Conservation (phyloP, 2,329 filamentous ascomycete genomes). For the Dactylellina parvicollis region DNA sequence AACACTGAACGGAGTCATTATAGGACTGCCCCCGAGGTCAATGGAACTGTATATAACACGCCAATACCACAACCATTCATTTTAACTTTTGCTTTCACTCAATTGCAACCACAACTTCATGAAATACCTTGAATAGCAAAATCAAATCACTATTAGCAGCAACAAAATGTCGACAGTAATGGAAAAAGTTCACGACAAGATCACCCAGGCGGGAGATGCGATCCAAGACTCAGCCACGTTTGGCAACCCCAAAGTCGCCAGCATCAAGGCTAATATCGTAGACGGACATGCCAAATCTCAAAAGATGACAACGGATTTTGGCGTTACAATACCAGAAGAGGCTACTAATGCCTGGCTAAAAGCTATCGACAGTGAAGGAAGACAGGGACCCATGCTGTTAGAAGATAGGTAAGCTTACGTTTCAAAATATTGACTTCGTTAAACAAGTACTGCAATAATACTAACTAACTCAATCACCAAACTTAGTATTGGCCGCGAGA, state of each 20-base stretch:
- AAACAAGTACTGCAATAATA: conserved; percentile 57
- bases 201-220: conserved; percentile 16
- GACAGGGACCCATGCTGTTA: conserved; percentile 71
- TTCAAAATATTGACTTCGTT: too few relatives aligned
- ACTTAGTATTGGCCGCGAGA: not conserved
- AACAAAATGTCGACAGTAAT: conserved; percentile 52
- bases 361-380: conserved; percentile 67
- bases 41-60: too few relatives aligned
- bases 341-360: conserved; percentile 76
- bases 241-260: conserved; percentile 52
- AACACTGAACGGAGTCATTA: too few relatives aligned
- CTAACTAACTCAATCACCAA: not conserved
- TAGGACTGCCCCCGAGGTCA: too few relatives aligned
- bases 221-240: conserved; percentile 40
- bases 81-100: not conserved
- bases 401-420: conserved; percentile 75
- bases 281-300: conserved; percentile 68
- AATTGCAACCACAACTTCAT: not conserved
- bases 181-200: conserved; percentile 54
- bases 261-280: conserved; percentile 64
- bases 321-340: conserved; percentile 75
- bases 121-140: not conserved
- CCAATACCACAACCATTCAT: too few relatives aligned
- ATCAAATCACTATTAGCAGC: not conserved
- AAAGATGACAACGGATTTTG: conserved; percentile 79